Evolutionary conservation across 495 filamentous ascomycete species (phyloP).

Genomic region (Xylona heveae): DNA sequence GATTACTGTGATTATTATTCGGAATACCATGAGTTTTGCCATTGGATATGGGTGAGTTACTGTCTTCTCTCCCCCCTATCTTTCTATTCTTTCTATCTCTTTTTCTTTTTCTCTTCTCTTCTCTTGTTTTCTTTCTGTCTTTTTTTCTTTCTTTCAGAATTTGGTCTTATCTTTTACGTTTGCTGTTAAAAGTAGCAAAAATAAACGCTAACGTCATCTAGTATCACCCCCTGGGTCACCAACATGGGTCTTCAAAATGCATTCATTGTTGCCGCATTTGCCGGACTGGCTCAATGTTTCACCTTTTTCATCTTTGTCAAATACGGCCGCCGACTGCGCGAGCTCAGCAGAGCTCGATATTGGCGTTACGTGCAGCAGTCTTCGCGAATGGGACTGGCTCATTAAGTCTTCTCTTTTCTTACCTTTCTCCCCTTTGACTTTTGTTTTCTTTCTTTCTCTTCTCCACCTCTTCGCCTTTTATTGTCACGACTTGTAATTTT

Average conservation of each 20-base stretch:
- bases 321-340: slow-evolving; percentile 25
- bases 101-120: too few relatives aligned
- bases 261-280: slow-evolving; percentile 39
- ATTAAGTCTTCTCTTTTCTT: too few relatives aligned
- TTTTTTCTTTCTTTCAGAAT: too few relatives aligned
- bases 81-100: too few relatives aligned
- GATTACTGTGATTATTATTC: slow-evolving; percentile 38
- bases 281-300: slow-evolving; percentile 28
- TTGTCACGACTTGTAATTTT: too few relatives aligned
- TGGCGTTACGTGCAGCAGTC: slow-evolving; percentile 19
- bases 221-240: slow-evolving; percentile 40
- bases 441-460: too few relatives aligned
- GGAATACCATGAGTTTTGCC: slow-evolving; percentile 45
- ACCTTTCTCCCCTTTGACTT: too few relatives aligned
- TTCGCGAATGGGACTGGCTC: slow-evolving; percentile 17
- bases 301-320: slow-evolving; percentile 34
- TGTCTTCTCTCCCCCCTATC: too few relatives aligned
- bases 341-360: slow-evolving; percentile 18
- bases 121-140: too few relatives aligned
- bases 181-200: neutral
- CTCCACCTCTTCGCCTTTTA: too few relatives aligned
- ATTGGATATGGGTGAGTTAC: slow-evolving; percentile 27
- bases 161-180: too few relatives aligned
- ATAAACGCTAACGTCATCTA: slow-evolving; percentile 11
- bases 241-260: slow-evolving; percentile 39